Base-by-base conservation (phyloP, 192 early-diverging fungal genomes). In the Dissophora globulifera region DNA sequence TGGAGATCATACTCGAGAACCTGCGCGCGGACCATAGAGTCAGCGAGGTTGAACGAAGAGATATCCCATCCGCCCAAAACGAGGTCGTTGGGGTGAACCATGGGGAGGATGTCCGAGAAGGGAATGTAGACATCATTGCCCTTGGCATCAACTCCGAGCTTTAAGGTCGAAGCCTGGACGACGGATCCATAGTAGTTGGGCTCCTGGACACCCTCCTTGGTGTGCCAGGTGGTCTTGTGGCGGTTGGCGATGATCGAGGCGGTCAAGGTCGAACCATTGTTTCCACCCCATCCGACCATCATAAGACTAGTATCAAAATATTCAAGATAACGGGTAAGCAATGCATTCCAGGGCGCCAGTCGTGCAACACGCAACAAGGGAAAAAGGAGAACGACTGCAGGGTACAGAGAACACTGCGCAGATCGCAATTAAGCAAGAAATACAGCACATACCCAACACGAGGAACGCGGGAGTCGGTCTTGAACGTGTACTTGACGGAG, bases 11-110 rank as follows among this genome's bases (percentile, higher is more conserved):
- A 96, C 26, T 95, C 95, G 57, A 99, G 88, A 26, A 99, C 97
- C 80, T 94, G 75, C n/a, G 96, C 94, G 59, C 97, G 93, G 62
- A 89, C 83, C 97, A 99, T 98, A 59, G 95, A 86, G 41, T 93
- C 91, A 58, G 88, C 96, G 33, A 99, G 84, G 88, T 93, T 94
- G 56, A 84, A 58, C 61, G 84, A 75, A 72, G 87, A 93, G 78
- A 99, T 99, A 81, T 99, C 97, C 97, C 97, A 99, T 69, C 97
- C 97, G 65, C 97, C 96, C 57, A 99, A 83, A 50, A 98, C 96
- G 51, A 99, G 67, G 84, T 99, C 95, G 79, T 96, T 96, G 62
- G 97, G 97, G 75, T 95, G 87, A 49, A 91, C 94, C 93, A 99
- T 96, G 67, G 97, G 97, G 55, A 99, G 86, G 65, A 99, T 90